phyloP scores from a whole-genome alignment of 306 rosid genomes.

The Vigna mungo region DNA sequence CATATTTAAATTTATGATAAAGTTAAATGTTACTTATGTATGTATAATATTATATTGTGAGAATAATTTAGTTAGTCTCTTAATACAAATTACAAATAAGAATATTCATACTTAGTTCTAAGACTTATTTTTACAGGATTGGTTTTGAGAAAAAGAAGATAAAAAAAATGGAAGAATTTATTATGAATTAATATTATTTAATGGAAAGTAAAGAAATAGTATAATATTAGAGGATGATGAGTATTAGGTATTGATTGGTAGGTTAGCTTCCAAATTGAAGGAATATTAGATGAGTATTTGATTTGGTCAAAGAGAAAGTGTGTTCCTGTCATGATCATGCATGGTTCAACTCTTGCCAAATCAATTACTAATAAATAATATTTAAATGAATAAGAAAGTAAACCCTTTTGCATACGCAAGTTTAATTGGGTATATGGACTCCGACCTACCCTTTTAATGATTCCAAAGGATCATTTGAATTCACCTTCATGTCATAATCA shows the following conservation, averaged over 20 bases:
- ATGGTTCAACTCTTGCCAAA: conserved; percentile 29
- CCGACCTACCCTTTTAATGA: conserved; percentile 34
- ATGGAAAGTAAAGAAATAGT: too few relatives aligned
- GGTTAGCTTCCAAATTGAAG: conserved; percentile 44
- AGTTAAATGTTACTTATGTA: too few relatives aligned
- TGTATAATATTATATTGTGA: too few relatives aligned
- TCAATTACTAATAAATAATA: background rate
- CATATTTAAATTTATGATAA: too few relatives aligned
- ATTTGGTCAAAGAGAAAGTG: conserved; percentile 36
- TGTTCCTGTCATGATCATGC: conserved; percentile 6
- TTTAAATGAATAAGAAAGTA: conserved; percentile 16
- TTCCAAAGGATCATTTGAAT: conserved; percentile 42
- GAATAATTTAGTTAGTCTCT: too few relatives aligned
- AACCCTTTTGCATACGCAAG: background rate
- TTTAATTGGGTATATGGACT: conserved; percentile 13
- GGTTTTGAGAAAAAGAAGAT: too few relatives aligned
- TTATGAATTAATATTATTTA: too few relatives aligned
- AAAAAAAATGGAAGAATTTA: too few relatives aligned
- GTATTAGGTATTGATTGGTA: conserved; percentile 19
- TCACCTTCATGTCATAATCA: background rate
- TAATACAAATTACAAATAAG: too few relatives aligned
- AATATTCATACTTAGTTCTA: too few relatives aligned
- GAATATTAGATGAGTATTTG: conserved; percentile 17
- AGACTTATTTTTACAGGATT: too few relatives aligned
- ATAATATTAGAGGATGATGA: too few relatives aligned